Evolutionary conservation across 352 stramenopile species (phyloP).

Genomic region (Globisporangium nagaii): DNA sequence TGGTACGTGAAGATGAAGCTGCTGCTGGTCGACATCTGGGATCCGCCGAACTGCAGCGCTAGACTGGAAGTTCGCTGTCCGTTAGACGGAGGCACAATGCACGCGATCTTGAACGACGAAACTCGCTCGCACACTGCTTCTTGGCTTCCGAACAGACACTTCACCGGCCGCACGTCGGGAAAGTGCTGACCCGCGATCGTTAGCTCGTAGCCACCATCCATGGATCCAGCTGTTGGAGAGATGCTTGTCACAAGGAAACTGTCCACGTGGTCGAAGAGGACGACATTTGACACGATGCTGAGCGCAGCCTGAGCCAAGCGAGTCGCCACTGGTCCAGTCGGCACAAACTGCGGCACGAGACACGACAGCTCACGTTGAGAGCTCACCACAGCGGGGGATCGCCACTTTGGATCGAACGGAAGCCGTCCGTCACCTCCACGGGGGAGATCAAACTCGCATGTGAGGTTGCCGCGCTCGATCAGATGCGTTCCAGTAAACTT

Average conservation of each 20-base stretch:
- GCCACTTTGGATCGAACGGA: slow-evolving; percentile 7
- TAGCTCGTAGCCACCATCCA: slow-evolving; percentile 17
- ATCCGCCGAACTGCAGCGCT: slow-evolving; percentile 10
- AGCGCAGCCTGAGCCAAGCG: not conserved
- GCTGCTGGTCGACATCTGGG: not conserved
- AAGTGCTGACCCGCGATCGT: slow-evolving; percentile 14
- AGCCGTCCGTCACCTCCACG: not conserved
- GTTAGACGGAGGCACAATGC: slow-evolving; percentile 3
- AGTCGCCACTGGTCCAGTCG: slow-evolving; percentile 6
- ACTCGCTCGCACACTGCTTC: slow-evolving; percentile 5
- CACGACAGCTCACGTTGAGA: not conserved
- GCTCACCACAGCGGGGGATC: not conserved
- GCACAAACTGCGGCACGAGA: not conserved
- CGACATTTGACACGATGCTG: slow-evolving; percentile 12
- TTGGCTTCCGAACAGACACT: slow-evolving; percentile 14
- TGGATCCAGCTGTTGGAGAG: slow-evolving; percentile 2
- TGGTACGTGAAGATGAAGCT: slow-evolving; percentile 10
- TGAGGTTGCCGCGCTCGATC: not conserved
- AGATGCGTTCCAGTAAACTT: not conserved
- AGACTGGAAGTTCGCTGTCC: not conserved
- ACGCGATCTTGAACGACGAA: slow-evolving; percentile 14
- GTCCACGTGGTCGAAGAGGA: slow-evolving; percentile 13
- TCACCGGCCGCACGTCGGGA: slow-evolving; percentile 3
- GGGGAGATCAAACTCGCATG: slow-evolving; percentile 8
- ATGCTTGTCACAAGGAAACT: slow-evolving; percentile 8